Evolutionary conservation across 176 grass and related monocot species (phyloP).

Genomic region (Zea mays): DNA sequence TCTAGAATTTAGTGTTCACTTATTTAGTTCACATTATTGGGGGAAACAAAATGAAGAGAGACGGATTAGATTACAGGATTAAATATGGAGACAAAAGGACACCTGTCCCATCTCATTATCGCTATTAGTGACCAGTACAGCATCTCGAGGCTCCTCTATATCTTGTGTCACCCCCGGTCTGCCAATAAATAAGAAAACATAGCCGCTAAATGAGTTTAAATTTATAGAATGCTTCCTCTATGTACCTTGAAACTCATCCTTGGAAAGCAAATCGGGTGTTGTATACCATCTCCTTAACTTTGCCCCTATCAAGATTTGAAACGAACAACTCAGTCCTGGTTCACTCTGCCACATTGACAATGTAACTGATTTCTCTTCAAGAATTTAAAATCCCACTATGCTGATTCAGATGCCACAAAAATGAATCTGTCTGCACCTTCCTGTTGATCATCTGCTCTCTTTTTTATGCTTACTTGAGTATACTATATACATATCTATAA

Average conservation of each 20-base stretch:
- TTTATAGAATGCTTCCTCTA: neutral
- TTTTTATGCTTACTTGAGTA: too few species aligned
- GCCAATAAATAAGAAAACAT: conserved; percentile 39
- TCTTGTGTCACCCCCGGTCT: conserved; percentile 50
- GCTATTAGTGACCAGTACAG: conserved; percentile 75
- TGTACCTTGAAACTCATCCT: conserved; percentile 78
- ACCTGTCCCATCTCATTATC: conserved; percentile 92
- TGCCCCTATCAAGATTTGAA: conserved; percentile 57
- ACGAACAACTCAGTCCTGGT: neutral
- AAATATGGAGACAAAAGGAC: neutral
- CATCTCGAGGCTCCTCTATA: conserved; percentile 62
- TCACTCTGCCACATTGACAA: neutral
- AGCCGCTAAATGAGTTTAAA: conserved; percentile 8
- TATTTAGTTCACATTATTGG: neutral
- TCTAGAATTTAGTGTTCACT: neutral
- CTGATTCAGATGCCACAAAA: neutral
- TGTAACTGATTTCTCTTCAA: neutral
- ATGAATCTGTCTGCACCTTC: too few species aligned
- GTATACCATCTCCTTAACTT: conserved; percentile 97
- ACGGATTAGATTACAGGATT: neutral
- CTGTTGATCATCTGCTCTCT: too few species aligned
- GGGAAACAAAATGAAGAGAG: neutral
- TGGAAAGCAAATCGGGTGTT: conserved; percentile 70
- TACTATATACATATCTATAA: too few species aligned
- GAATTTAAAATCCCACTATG: too few species aligned